Conservation (phyloP, 148 eudicot species). For the Pharnaceum exiguum region DNA sequence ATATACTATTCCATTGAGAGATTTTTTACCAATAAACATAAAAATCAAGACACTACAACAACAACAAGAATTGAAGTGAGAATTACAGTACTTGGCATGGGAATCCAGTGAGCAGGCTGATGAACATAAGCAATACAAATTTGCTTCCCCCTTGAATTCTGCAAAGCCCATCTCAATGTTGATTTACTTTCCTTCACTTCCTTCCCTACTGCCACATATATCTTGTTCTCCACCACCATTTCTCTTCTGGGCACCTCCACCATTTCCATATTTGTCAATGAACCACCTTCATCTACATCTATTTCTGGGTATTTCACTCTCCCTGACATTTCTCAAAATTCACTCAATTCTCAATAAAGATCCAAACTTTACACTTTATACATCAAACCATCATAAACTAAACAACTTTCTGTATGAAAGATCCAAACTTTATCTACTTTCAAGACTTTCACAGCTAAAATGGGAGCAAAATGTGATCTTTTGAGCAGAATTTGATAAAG, state of each 20-base stretch:
- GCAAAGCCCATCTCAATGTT: constrained; percentile 35
- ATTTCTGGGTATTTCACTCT: constrained; percentile 23
- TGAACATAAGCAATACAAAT: constrained; percentile 40
- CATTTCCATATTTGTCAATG: constrained; percentile 19
- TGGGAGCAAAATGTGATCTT: no score
- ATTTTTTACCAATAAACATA: constrained; percentile 6
- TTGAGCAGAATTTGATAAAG: no score
- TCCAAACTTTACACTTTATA: no score
- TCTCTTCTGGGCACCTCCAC: constrained; percentile 23
- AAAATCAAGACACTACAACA: background rate
- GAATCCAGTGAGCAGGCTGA: constrained; percentile 34
- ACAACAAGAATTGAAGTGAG: background rate
- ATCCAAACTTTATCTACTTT: no score
- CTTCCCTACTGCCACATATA: constrained; percentile 41
- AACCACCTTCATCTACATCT: constrained; percentile 19
- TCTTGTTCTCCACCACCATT: constrained; percentile 30
- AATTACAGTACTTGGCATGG: constrained; percentile 38
- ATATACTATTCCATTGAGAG: no score
- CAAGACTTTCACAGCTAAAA: background rate
- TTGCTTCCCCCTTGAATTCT: constrained; percentile 30
- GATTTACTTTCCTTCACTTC: constrained; percentile 29
- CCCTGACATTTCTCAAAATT: constrained; percentile 2
- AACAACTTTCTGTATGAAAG: no score
- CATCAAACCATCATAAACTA: no score
- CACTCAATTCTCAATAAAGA: no score